phyloP scores from a whole-genome alignment of 257 asterid genomes.

The Salvia miltiorrhiza region DNA sequence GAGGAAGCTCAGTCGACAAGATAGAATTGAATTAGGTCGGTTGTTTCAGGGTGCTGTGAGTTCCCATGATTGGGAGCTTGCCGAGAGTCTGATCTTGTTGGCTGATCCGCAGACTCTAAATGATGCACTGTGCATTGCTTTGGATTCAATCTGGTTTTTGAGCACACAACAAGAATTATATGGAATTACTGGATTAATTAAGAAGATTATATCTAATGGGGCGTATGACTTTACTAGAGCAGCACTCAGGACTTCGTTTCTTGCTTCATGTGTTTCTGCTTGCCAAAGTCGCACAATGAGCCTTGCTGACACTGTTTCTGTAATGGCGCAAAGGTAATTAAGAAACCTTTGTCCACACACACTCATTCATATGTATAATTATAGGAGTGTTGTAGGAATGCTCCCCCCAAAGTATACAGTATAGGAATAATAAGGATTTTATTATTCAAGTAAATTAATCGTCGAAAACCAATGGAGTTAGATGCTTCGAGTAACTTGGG shows the following conservation, averaged over 20 bases:
- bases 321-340: constrained; percentile 92
- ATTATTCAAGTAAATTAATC: not conserved
- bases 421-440: not conserved
- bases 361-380: not conserved
- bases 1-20: constrained; percentile 83
- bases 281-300: constrained; percentile 97
- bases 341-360: not conserved
- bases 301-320: constrained; percentile 90
- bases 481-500: not conserved
- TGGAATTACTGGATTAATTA: constrained; percentile 79
- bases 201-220: constrained; percentile 76
- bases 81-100: constrained; percentile 77
- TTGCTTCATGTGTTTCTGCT: constrained; percentile 96
- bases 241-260: constrained; percentile 93
- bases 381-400: not conserved
- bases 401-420: not conserved
- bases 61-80: constrained; percentile 89
- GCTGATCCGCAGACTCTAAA: constrained; percentile 95
- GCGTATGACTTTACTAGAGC: constrained; percentile 96
- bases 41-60: constrained; percentile 95
- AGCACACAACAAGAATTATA: constrained; percentile 64
- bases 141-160: constrained; percentile 96
- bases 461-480: not conserved
- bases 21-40: constrained; percentile 84
- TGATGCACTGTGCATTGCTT: constrained; percentile 82